Evolutionary conservation across 116 monocot species (phyloP).

Genomic region (Posidonia oceanica): DNA sequence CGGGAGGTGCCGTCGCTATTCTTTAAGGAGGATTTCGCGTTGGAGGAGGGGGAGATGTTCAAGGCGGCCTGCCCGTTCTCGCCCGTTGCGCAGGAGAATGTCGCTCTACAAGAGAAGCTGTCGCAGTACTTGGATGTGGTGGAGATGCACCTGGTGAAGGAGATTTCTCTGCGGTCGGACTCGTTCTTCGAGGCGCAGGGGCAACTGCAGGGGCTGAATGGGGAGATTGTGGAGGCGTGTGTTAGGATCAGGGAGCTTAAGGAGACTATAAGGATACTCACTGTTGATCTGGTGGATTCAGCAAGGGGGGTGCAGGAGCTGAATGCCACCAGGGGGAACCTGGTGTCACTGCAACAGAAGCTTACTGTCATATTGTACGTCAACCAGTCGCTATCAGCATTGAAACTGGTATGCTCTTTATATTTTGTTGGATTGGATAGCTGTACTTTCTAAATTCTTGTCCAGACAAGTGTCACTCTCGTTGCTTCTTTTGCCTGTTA

Average conservation of each 20-base stretch:
- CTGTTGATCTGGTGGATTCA: slow-evolving; percentile 57
- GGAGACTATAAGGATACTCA: slow-evolving; percentile 67
- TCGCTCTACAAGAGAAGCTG: slow-evolving; percentile 64
- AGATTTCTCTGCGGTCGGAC: slow-evolving; percentile 81
- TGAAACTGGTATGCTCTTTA: slow-evolving; percentile 59
- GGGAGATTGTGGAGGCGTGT: slow-evolving; percentile 75
- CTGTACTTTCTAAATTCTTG: not conserved
- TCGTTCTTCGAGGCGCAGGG: slow-evolving; percentile 97
- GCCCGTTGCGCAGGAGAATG: slow-evolving; percentile 33
- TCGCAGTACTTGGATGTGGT: slow-evolving; percentile 85
- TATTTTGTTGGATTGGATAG: not conserved
- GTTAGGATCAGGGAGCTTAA: slow-evolving; percentile 65
- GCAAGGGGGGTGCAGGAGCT: slow-evolving; percentile 84
- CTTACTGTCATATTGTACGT: slow-evolving; percentile 87
- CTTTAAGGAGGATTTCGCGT: slow-evolving; percentile 86
- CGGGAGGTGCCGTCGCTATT: slow-evolving; percentile 85
- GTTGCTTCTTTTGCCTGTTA: no score
- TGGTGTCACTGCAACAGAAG: slow-evolving; percentile 84
- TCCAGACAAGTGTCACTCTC: no score
- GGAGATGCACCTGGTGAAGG: slow-evolving; percentile 86
- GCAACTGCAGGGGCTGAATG: slow-evolving; percentile 60
- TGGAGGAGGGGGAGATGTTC: slow-evolving; percentile 82
- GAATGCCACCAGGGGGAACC: slow-evolving; percentile 62
- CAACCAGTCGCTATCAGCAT: slow-evolving; percentile 70
- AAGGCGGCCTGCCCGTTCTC: slow-evolving; percentile 75